Evolutionary conservation across 768 basidiomycete species (phyloP).

Genomic region (Rhodotorula diobovata): DNA sequence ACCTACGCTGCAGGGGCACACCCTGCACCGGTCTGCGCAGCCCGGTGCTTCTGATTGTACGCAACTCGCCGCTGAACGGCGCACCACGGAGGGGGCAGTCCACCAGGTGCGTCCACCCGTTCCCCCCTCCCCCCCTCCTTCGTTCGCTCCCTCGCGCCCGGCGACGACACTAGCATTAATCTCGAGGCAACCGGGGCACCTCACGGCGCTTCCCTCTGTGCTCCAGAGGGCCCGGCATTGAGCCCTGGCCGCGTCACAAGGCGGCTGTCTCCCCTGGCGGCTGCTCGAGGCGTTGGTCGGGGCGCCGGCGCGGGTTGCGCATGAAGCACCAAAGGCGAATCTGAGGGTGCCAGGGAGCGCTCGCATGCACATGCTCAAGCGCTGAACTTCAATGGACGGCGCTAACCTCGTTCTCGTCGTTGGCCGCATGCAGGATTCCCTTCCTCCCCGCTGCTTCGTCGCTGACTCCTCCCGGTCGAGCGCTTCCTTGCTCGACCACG

Average conservation of each 20-base stretch:
- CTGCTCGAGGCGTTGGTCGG: neutral
- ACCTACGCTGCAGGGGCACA: no score
- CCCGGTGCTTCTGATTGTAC: no score
- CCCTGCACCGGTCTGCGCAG: no score
- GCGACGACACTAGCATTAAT: neutral
- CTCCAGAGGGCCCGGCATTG: neutral
- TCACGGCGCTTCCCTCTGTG: neutral
- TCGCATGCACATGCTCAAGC: neutral
- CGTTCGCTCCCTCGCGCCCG: neutral
- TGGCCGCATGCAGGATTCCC: neutral
- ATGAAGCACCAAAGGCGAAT: conserved; percentile 20
- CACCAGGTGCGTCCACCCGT: neutral
- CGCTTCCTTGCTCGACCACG: no score
- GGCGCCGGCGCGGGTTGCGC: conserved; percentile 11
- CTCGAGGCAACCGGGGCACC: neutral
- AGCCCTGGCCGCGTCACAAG: neutral
- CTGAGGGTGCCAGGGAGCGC: conserved; percentile 3
- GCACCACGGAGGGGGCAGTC: neutral
- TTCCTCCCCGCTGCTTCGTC: no score
- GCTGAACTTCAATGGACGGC: no score
- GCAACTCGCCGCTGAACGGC: no score
- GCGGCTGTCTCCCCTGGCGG: neutral
- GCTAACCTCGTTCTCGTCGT: neutral
- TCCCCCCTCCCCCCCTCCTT: neutral
- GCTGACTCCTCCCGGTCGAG: no score